A percentile compares a stretch with the other conserved stretches of the same genome.
These are phyloP conservation scores for Ogataea siamensis DNA, from an alignment of 805 yeast genomes.

Conservation along the genomic window DNA sequence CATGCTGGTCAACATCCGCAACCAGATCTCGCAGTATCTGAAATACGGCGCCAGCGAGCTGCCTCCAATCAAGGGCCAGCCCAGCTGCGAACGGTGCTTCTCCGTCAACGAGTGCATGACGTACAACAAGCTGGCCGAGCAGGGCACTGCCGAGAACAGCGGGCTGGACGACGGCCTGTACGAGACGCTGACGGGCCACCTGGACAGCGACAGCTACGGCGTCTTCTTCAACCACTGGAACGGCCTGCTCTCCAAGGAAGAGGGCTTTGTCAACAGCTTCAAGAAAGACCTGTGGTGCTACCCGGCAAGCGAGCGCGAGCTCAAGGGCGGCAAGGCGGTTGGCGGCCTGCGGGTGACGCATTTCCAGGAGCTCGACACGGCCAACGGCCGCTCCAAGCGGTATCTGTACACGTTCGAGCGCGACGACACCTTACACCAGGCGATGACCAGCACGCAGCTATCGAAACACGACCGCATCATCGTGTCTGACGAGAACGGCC, in stretches of 20 bases:
- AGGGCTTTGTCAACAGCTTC: constrained; percentile 48
- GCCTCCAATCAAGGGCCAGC: constrained; percentile 52
- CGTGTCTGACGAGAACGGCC: constrained; percentile 78
- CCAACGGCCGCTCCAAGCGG: constrained; percentile 16
- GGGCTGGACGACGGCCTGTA: constrained; percentile 52
- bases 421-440: constrained; percentile 13
- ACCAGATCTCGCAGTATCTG: constrained; percentile 59
- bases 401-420: constrained; percentile 53
- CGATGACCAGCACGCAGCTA: constrained; percentile 46
- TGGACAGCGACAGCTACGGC: constrained; percentile 41
- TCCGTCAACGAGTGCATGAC: constrained; percentile 62
- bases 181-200: constrained; percentile 48
- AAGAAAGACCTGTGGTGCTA: constrained; percentile 70
- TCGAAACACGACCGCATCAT: constrained; percentile 59
- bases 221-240: constrained; percentile 75
- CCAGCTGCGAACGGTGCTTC: constrained; percentile 62
- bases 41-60: constrained; percentile 47
- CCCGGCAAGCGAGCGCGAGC: constrained; percentile 58
- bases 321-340: constrained; percentile 54
- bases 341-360: constrained; percentile 46
- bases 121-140: constrained; percentile 55
- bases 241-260: constrained; percentile 68
- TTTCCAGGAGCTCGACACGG: constrained; percentile 25
- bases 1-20: constrained; percentile 69
- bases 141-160: constrained; percentile 52